Conservation (phyloP, 1,284 basidiomycete species). For the Golubevia pallescens region DNA sequence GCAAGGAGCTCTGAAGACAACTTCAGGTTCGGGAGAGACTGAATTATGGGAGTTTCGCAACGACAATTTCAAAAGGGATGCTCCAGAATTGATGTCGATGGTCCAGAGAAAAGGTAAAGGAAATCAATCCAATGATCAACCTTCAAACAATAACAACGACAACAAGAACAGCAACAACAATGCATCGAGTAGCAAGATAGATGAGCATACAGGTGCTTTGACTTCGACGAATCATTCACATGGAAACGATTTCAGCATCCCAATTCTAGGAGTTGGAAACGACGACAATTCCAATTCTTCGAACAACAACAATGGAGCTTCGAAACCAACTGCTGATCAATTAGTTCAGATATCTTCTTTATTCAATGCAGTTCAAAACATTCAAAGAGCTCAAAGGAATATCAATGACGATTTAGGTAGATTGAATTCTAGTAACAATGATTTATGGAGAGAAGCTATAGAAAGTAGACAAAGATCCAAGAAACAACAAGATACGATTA, state of each 20-base stretch:
- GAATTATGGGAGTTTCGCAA: conserved; percentile 63
- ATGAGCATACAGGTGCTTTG: too few relatives aligned
- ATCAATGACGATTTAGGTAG: conserved; percentile 52
- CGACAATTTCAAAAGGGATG: conserved; percentile 54
- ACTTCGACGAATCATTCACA: too few relatives aligned
- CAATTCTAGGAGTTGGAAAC: conserved; percentile 7
- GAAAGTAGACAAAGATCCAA: conserved; percentile 47
- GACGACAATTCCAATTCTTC: not conserved
- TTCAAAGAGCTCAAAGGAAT: conserved; percentile 50
- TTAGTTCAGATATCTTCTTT: conserved; percentile 16
- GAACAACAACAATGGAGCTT: not conserved
- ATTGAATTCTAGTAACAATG: conserved; percentile 48
- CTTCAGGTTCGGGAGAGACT: conserved; percentile 26
- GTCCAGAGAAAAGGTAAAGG: conserved; percentile 53
- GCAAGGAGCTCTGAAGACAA: conserved; percentile 59
- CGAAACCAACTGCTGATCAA: conserved; percentile 1
- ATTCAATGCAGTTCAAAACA: conserved; percentile 49
- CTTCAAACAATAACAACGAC: conserved; percentile 16
- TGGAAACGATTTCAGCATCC: not conserved
- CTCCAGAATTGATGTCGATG: conserved; percentile 50
- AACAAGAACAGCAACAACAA: not conserved
- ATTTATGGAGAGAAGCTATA: conserved; percentile 54
- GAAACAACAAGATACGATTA: conserved; percentile 60
- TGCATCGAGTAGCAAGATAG: conserved; percentile 7
- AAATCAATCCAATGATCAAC: conserved; percentile 24